Evolutionary conservation across 2,329 filamentous ascomycete genomes (phyloP).

Genomic region (Microsporum ferrugineum): DNA sequence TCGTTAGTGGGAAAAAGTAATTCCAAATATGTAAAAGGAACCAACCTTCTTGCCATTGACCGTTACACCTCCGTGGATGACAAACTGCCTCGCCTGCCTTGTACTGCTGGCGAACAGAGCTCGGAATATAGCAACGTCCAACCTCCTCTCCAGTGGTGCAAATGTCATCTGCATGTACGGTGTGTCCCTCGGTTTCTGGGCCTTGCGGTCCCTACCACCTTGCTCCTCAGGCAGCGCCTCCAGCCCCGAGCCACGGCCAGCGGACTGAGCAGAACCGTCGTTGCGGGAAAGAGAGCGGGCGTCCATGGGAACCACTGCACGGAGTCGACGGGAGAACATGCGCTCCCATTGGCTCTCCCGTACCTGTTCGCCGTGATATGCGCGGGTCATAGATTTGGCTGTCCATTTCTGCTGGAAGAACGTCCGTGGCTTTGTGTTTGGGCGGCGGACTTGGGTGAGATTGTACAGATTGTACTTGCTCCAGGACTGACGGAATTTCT

Average conservation of each 20-base stretch:
- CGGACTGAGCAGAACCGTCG: conserved; percentile 73
- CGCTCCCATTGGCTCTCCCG: conserved; percentile 86
- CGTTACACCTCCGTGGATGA: conserved; percentile 81
- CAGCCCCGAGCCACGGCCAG: conserved; percentile 69
- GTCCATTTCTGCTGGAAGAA: conserved; percentile 99
- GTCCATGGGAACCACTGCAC: conserved; percentile 77
- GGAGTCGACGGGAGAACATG: conserved; percentile 74
- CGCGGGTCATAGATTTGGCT: conserved; percentile 70
- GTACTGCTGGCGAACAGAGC: conserved; percentile 89
- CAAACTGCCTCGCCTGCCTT: conserved; percentile 85
- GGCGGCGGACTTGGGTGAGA: conserved; percentile 47
- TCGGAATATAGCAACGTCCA: conserved; percentile 91
- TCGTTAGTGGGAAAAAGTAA: too few relatives aligned
- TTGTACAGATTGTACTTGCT: conserved; percentile 97
- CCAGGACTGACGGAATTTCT: conserved; percentile 95
- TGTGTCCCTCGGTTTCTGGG: conserved; percentile 32
- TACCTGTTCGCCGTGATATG: conserved; percentile 91
- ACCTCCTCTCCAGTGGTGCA: conserved; percentile 74
- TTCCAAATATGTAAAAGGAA: not conserved
- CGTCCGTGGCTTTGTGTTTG: conserved; percentile 43
- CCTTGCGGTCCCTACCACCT: conserved; percentile 21
- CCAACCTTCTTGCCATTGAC: conserved; percentile 89
- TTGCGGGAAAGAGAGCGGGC: conserved; percentile 63
- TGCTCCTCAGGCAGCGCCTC: conserved; percentile 22
- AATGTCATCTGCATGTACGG: conserved; percentile 97